Evolutionary conservation across 768 basidiomycete species (phyloP).

Genomic region (Boletus reticulatus): DNA sequence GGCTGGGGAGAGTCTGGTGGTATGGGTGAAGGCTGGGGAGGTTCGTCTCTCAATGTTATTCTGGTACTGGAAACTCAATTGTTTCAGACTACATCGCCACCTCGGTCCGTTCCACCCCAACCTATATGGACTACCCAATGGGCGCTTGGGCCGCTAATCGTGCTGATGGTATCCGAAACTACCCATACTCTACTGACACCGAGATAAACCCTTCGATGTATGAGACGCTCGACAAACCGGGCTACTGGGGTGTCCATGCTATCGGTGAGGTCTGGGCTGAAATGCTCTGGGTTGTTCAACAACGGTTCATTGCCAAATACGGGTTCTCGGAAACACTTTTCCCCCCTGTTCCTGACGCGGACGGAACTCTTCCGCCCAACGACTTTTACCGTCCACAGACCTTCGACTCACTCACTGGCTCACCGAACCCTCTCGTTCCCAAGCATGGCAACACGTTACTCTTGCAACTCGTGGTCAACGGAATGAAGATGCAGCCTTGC

Average conservation of each 20-base stretch:
- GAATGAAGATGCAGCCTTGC: constrained; percentile 95
- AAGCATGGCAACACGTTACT: constrained; percentile 89
- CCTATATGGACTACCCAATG: constrained; percentile 84
- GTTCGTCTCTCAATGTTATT: constrained; percentile 28
- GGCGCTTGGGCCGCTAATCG: constrained; percentile 93
- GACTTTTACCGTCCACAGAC: constrained; percentile 60
- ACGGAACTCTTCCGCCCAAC: constrained; percentile 65
- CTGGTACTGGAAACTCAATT: neutral
- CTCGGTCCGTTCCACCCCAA: constrained; percentile 69
- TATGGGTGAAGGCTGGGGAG: constrained; percentile 98
- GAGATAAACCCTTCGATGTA: constrained; percentile 87
- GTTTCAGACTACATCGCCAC: constrained; percentile 79
- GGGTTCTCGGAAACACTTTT: constrained; percentile 77
- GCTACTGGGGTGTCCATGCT: constrained; percentile 92
- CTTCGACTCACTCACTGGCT: constrained; percentile 29
- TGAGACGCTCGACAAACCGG: constrained; percentile 90
- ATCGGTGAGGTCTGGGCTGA: constrained; percentile 97
- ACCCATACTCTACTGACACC: constrained; percentile 75
- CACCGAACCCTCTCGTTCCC: constrained; percentile 59
- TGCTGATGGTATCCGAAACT: constrained; percentile 79
- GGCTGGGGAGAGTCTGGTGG: constrained; percentile 96
- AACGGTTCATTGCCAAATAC: constrained; percentile 75
- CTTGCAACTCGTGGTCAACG: constrained; percentile 82
- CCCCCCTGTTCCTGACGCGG: constrained; percentile 67
- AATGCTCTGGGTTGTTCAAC: constrained; percentile 79